Evolutionary conservation across 768 basidiomycete species (phyloP).

Genomic region (Leccinum rimulosum): DNA sequence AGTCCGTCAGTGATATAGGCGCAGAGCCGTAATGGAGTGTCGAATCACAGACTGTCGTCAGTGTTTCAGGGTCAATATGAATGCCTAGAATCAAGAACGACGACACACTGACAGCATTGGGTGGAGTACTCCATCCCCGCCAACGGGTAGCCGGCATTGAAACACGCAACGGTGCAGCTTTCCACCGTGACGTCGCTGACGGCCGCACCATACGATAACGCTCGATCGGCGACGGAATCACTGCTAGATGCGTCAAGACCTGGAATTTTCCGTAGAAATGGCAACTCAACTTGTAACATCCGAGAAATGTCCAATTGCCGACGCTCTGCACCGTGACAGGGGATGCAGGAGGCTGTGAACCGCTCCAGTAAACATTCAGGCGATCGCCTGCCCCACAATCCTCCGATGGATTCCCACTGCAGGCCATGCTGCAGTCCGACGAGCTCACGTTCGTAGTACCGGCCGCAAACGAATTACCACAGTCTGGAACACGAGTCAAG

Average conservation of each 20-base stretch:
- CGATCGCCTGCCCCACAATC: constrained; percentile 58
- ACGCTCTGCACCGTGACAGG: constrained; percentile 53
- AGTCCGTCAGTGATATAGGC: constrained; percentile 48
- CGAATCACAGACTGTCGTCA: constrained; percentile 25
- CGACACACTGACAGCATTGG: constrained; percentile 45
- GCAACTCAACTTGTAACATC: constrained; percentile 65
- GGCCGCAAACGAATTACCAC: constrained; percentile 53
- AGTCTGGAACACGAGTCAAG: constrained; percentile 42
- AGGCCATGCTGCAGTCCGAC: constrained; percentile 60
- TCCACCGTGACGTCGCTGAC: constrained; percentile 47
- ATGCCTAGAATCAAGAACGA: constrained; percentile 25
- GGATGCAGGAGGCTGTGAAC: constrained; percentile 50
- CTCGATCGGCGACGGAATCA: constrained; percentile 34
- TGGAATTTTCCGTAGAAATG: neutral
- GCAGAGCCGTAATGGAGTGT: constrained; percentile 19
- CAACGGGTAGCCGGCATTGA: constrained; percentile 37
- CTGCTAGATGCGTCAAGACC: constrained; percentile 18
- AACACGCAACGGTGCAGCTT: constrained; percentile 48
- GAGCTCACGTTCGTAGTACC: constrained; percentile 43
- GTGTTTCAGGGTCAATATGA: constrained; percentile 42
- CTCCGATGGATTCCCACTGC: constrained; percentile 57
- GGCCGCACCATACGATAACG: constrained; percentile 29
- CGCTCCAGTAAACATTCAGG: constrained; percentile 66
- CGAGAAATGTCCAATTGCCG: constrained; percentile 66
- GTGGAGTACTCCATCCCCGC: constrained; percentile 47